A percentile compares a stretch with the other conserved stretches of the same genome.
Conservation (phyloP, 2,329 filamentous ascomycete genomes). For the Nannizziopsis arthrosporioides region DNA sequence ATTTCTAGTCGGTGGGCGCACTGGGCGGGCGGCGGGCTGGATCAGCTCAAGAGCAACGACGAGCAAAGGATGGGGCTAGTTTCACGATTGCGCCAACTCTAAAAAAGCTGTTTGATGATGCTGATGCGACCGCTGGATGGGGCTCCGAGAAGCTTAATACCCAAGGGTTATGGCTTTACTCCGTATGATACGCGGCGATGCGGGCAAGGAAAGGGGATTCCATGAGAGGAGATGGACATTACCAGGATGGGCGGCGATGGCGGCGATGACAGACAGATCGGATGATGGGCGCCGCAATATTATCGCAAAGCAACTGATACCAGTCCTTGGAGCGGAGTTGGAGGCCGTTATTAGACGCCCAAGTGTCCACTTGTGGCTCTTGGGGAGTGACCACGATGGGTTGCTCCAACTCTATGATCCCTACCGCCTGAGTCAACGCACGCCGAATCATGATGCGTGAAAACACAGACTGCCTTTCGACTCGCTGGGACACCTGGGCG, state of each 20-base stretch:
- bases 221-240: too few relatives aligned
- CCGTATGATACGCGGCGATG: too few relatives aligned
- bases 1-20: conserved; percentile 4
- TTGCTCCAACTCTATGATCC: neutral
- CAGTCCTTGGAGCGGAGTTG: neutral
- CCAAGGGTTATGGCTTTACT: too few relatives aligned
- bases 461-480: neutral
- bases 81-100: conserved; percentile 3
- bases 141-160: neutral
- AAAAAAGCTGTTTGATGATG: conserved; percentile 1
- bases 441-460: neutral
- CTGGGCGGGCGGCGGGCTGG: conserved; percentile 6
- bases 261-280: neutral
- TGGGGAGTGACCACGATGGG: neutral
- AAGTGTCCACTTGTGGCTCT: neutral
- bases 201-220: neutral
- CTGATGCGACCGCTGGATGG: neutral
- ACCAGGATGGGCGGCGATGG: neutral
- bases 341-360: conserved; percentile 2
- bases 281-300: too few relatives aligned
- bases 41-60: conserved; percentile 5
- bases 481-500: neutral
- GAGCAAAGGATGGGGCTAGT: neutral
- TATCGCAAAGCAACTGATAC: too few relatives aligned
- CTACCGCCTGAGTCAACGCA: neutral